Evolutionary conservation across 2,329 filamentous ascomycete genomes (phyloP).

Genomic region (Podosphaera fusca): DNA sequence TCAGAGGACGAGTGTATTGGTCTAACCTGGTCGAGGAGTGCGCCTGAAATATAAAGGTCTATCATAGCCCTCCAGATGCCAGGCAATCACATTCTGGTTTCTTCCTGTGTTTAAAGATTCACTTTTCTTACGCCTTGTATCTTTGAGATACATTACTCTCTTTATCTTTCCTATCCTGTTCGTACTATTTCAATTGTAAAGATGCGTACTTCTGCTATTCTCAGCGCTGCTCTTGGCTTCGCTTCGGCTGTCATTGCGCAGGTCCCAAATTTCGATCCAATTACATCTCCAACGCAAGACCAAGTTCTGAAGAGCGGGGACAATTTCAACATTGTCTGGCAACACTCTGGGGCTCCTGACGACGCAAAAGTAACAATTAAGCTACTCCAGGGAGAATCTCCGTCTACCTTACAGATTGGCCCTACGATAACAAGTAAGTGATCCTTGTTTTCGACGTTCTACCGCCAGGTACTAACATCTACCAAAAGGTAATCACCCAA

Average conservation of each 20-base stretch:
- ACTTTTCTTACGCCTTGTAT: no score
- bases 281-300: conserved; percentile 24
- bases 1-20: no score
- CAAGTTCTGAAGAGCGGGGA: conserved; percentile 25
- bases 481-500: conserved; percentile 24
- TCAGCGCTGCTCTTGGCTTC: conserved; percentile 11
- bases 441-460: not conserved
- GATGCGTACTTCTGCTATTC: conserved; percentile 7
- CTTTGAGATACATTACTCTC: no score
- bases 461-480: conserved; percentile 4
- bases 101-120: no score
- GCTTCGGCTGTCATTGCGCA: conserved; percentile 22
- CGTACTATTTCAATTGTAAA: not conserved
- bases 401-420: conserved; percentile 21
- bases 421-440: conserved; percentile 27
- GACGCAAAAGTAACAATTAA: conserved; percentile 26
- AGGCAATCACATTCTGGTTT: no score
- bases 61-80: no score
- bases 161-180: no score
- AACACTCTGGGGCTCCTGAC: conserved; percentile 14
- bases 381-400: conserved; percentile 28
- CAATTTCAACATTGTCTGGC: conserved; percentile 29
- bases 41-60: no score
- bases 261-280: conserved; percentile 30
- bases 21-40: no score